Base-by-base conservation (phyloP, 352 stramenopile species). In the Phytophthora nicotianae region DNA sequence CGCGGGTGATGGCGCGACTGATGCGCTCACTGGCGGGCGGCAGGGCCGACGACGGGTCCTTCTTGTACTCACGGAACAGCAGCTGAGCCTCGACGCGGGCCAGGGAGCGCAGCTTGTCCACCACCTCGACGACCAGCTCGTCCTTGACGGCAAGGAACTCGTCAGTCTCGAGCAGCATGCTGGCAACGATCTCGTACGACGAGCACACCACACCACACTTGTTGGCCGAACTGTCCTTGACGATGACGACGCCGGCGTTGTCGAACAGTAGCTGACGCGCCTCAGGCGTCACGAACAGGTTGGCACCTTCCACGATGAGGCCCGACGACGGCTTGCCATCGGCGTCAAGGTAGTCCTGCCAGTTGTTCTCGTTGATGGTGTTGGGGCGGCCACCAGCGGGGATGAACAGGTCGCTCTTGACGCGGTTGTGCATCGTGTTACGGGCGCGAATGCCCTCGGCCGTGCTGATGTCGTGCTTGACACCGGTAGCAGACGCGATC, bases 401-500 rank as follows among this genome's bases (percentile, higher is more conserved):
- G 65, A 95, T 91, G 67, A 95, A 95, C 51, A 95, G 59, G 57
- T 95, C 86, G 50, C 84, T 92, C 72, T 90, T 88, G 13, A 93
- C 86, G 17, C 97, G 89, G 75, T 99, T 99, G 91, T 99, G 97
- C 92, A 99, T 98, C 61, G 88, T 98, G 77, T 99, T 99, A 60
- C 97, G 89, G 40, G 95, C 93, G 52, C 96, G 95, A 24, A 98
- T 84, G 29, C 96, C 82, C 26, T 84, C 66, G 8, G 61, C 66
- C 7, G 80, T 90, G 58, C 65, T 75, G 7, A 87, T 97, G 51
- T 96, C 93, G 72, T 98, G 91, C 64, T 88, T 89, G 19, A 90
- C 52, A 48, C 82, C 81, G 26, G 80, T 85, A 23, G 62, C 35
- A 13, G 62, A 57, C 8, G 89, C 56, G 59, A 63, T 38, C 32